A percentile compares a stretch with the other conserved stretches of the same genome.
These are phyloP conservation scores for Aristolochia contorta DNA, from an alignment of 164 flowering plant genomes.

Conservation along the genomic window DNA sequence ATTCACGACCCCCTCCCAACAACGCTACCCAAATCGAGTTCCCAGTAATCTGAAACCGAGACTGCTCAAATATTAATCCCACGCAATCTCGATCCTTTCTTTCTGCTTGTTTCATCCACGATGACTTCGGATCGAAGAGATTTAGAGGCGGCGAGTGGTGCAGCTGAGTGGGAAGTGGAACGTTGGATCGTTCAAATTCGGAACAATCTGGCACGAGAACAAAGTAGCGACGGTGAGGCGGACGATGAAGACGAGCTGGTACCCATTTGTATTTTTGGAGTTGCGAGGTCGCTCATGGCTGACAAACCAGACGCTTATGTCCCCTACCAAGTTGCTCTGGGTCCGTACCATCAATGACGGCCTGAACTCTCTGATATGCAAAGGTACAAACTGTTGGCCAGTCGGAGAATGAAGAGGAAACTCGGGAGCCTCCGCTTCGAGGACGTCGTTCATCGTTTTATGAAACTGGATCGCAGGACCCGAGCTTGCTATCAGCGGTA, in stretches of 20 bases:
- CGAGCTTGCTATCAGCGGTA: conserved; percentile 13
- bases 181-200: conserved; percentile 6
- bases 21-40: not conserved
- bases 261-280: conserved; percentile 9
- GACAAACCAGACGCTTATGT: conserved; percentile 13
- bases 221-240: not conserved
- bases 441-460: conserved; percentile 5
- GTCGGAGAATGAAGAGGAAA: conserved; percentile 6
- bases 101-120: not conserved
- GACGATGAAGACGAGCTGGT: not conserved
- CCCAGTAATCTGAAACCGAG: not conserved
- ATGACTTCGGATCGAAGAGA: not conserved
- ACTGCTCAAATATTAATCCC: not conserved
- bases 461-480: conserved; percentile 7
- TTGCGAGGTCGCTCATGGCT: conserved; percentile 10
- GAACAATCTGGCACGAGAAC: conserved; percentile 3
- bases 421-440: conserved; percentile 7
- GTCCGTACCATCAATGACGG: conserved; percentile 15
- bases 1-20: not conserved
- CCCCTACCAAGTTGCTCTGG: conserved; percentile 17
- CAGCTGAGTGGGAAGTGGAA: not conserved
- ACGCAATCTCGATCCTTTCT: not conserved
- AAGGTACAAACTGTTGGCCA: conserved; percentile 13
- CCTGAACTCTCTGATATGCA: conserved; percentile 16
- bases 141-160: not conserved